phyloP scores from a whole-genome alignment of 345 rosid species.

The Citrus glauca region DNA sequence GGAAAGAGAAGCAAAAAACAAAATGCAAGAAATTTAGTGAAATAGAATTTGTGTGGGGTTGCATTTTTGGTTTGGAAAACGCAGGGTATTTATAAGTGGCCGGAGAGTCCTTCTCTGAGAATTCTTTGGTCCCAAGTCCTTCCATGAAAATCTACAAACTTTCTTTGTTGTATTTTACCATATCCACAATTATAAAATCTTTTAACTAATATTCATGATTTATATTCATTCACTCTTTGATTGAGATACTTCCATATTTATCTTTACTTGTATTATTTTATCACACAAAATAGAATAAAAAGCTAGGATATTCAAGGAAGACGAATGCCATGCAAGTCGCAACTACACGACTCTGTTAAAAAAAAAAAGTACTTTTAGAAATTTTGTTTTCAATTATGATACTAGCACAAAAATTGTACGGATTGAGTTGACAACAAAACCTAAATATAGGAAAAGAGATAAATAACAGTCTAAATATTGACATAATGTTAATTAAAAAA shows the following conservation, averaged over 20 bases:
- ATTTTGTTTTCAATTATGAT: too few relatives aligned
- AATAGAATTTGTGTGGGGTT: not conserved
- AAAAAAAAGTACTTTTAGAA: not conserved
- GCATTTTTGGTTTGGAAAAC: not conserved
- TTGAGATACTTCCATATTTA: not conserved
- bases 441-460: rapidly evolving
- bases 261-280: not conserved
- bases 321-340: not conserved
- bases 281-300: not conserved
- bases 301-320: not conserved
- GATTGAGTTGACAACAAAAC: too few relatives aligned
- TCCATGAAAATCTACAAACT: constrained; percentile 25
- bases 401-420: too few relatives aligned
- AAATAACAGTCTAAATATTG: too few relatives aligned
- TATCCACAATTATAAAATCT: not conserved
- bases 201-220: not conserved
- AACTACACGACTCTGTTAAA: not conserved
- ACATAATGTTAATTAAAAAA: too few relatives aligned
- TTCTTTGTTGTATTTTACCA: not conserved
- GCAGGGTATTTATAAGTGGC: constrained; percentile 43
- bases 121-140: constrained; percentile 40
- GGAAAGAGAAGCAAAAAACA: not conserved
- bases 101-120: constrained; percentile 51
- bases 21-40: not conserved
- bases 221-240: not conserved